These are phyloP conservation scores for Sphaerobolus stellatus DNA, from an alignment of 1,284 basidiomycete species.

Conservation along the genomic window DNA sequence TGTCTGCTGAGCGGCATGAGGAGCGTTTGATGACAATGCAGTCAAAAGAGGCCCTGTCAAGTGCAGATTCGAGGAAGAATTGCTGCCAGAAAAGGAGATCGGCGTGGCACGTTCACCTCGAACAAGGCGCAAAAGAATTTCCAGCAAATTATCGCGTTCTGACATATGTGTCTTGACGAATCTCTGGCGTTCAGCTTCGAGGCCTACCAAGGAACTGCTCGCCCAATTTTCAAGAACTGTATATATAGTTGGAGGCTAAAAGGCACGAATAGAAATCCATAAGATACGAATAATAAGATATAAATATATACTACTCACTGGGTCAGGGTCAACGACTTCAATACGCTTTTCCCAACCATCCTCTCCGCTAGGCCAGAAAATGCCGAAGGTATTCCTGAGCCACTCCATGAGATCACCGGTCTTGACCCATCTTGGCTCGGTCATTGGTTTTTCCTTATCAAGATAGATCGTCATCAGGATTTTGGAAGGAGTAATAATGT, in stretches of 20 bases:
- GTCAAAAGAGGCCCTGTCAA: constrained; percentile 63
- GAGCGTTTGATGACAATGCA: constrained; percentile 70
- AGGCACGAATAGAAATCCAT: constrained; percentile 11
- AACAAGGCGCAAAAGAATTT: constrained; percentile 86
- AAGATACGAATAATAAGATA: constrained; percentile 4
- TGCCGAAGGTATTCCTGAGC: constrained; percentile 85
- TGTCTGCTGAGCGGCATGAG: constrained; percentile 85
- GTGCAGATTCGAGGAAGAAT: constrained; percentile 59
- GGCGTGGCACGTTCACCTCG: constrained; percentile 82
- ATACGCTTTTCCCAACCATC: constrained; percentile 94
- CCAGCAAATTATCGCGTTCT: constrained; percentile 82
- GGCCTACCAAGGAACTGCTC: constrained; percentile 73
- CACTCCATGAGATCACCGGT: constrained; percentile 92
- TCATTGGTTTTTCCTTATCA: constrained; percentile 83
- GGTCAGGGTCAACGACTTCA: constrained; percentile 89
- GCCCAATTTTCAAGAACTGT: constrained; percentile 89
- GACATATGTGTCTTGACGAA: constrained; percentile 87
- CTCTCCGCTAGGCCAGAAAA: constrained; percentile 75
- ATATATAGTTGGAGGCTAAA: constrained; percentile 85
- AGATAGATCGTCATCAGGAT: constrained; percentile 66
- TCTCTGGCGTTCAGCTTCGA: constrained; percentile 72
- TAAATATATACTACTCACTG: constrained; percentile 53
- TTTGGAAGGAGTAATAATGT: constrained; percentile 48
- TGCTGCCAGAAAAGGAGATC: constrained; percentile 52
- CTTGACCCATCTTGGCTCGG: constrained; percentile 95